These are phyloP conservation scores for Neurospora tetrasperma DNA, from an alignment of 495 filamentous ascomycete genomes.

Conservation along the genomic window DNA sequence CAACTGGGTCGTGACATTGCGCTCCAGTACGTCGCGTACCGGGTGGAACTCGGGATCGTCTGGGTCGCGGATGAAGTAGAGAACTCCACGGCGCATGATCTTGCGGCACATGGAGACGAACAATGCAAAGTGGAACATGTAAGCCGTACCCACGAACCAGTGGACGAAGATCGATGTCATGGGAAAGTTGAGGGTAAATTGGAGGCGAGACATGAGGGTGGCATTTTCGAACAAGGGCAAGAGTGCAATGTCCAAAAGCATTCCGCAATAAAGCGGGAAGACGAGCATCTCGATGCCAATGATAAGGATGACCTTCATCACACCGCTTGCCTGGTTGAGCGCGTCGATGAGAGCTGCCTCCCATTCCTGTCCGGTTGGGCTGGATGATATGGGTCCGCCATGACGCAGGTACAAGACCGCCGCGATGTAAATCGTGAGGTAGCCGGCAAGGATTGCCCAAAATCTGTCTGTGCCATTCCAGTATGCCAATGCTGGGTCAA, in stretches of 20 bases:
- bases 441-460: constrained; percentile 73
- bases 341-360: constrained; percentile 73
- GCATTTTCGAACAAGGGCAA: constrained; percentile 79
- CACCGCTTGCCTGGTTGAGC: constrained; percentile 85
- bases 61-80: constrained; percentile 97
- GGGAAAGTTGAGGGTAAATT: constrained; percentile 65
- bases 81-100: constrained; percentile 85
- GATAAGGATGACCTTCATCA: constrained; percentile 96
- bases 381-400: constrained; percentile 52
- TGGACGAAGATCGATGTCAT: constrained; percentile 89
- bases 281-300: constrained; percentile 99
- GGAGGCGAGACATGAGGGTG: constrained; percentile 60
- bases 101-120: constrained; percentile 99
- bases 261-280: constrained; percentile 90
- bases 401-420: constrained; percentile 70
- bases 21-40: constrained; percentile 90
- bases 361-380: constrained; percentile 56
- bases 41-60: constrained; percentile 98
- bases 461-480: constrained; percentile 71
- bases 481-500: constrained; percentile 55
- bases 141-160: constrained; percentile 97
- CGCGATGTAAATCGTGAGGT: constrained; percentile 58
- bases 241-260: constrained; percentile 80
- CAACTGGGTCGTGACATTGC: constrained; percentile 84
- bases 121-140: constrained; percentile 99